Evolutionary conservation across 345 rosid species (phyloP), one percentile per base, ranked within the genome.

Genomic region (Salix arbutifolia): DNA sequence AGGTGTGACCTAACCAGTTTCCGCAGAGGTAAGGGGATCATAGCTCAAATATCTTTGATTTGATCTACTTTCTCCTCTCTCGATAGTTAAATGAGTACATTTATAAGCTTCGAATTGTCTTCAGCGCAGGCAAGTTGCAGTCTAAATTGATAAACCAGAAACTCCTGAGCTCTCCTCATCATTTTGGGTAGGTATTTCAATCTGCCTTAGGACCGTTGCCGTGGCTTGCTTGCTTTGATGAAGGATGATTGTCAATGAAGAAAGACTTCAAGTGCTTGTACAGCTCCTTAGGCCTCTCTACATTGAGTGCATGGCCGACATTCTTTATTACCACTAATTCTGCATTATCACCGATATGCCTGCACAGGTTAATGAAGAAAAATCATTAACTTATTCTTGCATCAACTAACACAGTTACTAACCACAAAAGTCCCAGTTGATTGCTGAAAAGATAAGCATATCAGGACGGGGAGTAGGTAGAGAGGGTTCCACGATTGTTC

Each of bases 221-320:
- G 81, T 85, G 75, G 69, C 58, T 76, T 38, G 11, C 78, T 23
- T 73, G 67, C 69, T 78, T 82, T 69, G 84, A 65, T n/a, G 78
- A 69, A 44, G 82, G 77, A n/a, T 67, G 82, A 23, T 75, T 79
- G 67, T 85, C 88, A 21, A 78, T 64, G 26, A 94, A 92, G 88
- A 91, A 94, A 73, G 89, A 83, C 52, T 88, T 91, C 80, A 91
- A 69, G 82, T 81, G 89, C 83, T 86, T 91, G 81, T 62, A 81
- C 80, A 91, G 77, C 75, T 90, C 94, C 76, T 85, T 91, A 1
- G 91, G 89, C 80, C 73, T 88, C 90, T 94, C 98, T 74, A 80
- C 83, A 69, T 89, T 92, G 70, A 94, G 69, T 23, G 96, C 94
- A 78, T 94, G 98, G 50, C 96, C 96, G 26, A 83, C 91, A 69